Percentiles rank a stretch among this genome's conserved stretches.
phyloP scores from a whole-genome alignment of 768 basidiomycete genomes.

The Dioszegia crocea region DNA sequence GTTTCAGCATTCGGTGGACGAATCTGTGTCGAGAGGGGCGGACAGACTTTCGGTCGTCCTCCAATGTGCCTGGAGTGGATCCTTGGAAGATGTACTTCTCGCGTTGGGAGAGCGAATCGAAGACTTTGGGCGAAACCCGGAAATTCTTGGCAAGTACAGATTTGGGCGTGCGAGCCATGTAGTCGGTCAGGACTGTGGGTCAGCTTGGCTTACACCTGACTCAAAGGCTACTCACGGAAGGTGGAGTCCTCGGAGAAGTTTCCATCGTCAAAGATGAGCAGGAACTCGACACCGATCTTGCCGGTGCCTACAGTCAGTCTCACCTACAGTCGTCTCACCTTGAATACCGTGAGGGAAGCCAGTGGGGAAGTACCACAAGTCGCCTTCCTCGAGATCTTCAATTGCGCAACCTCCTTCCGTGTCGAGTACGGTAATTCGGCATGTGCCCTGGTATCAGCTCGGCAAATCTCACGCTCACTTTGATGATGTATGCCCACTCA shows the following conservation, averaged over 20 bases:
- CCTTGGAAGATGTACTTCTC: conserved; percentile 60
- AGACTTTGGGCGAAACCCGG: conserved; percentile 54
- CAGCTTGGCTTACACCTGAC: too few species aligned
- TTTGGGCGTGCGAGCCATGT: conserved; percentile 63
- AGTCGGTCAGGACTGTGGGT: conserved; percentile 65
- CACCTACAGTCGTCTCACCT: too few species aligned
- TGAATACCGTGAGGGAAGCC: conserved; percentile 61
- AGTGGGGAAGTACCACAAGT: conserved; percentile 55
- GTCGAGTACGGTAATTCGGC: conserved; percentile 57
- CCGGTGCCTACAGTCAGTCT: too few species aligned
- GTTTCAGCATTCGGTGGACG: conserved; percentile 55
- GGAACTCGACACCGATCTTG: conserved; percentile 57
- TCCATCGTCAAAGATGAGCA: conserved; percentile 59
- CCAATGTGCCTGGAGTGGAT: conserved; percentile 19
- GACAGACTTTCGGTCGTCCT: conserved; percentile 19
- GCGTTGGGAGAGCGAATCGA: conserved; percentile 57
- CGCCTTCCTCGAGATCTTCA: conserved; percentile 49
- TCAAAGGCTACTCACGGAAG: too few species aligned
- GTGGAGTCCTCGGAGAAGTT: conserved; percentile 61
- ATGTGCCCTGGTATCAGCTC: conserved; percentile 51
- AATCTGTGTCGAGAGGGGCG: conserved; percentile 54
- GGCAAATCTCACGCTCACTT: conserved; percentile 30
- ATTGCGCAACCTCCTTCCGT: conserved; percentile 58
- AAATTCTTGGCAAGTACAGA: conserved; percentile 68
- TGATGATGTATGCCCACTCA: conserved; percentile 59